A percentile compares a stretch with the other conserved stretches of the same genome.
phyloP scores from a whole-genome alignment of 2,329 filamentous ascomycete genomes.

The Leptographium wingfieldii region DNA sequence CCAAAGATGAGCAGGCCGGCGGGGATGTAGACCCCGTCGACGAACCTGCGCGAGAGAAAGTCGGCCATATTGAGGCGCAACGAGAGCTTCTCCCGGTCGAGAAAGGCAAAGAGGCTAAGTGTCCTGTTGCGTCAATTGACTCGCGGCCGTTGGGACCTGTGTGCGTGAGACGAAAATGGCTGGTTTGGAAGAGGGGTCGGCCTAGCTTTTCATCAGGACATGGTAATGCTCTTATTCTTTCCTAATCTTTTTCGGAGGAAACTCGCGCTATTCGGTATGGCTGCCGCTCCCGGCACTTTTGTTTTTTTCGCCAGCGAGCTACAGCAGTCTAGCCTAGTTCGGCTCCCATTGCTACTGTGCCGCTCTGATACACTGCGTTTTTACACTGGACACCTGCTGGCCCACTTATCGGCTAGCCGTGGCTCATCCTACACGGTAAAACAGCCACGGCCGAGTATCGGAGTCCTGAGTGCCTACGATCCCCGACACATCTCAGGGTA shows the following conservation, averaged over 20 bases:
- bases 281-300: not conserved
- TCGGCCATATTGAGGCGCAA: slow-evolving; percentile 21
- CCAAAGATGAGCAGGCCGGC: slow-evolving; percentile 67
- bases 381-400: not conserved
- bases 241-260: not conserved
- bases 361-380: too few relatives aligned
- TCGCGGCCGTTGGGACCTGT: not conserved
- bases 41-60: slow-evolving; percentile 47
- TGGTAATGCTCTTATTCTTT: not conserved
- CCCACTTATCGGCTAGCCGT: not conserved
- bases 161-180: not conserved
- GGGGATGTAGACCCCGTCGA: slow-evolving; percentile 75
- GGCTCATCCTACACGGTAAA: not conserved
- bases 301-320: not conserved
- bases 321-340: too few relatives aligned
- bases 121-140: not conserved
- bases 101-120: not conserved
- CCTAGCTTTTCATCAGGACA: not conserved
- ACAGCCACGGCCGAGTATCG: not conserved
- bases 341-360: too few relatives aligned
- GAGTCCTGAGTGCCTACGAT: not conserved
- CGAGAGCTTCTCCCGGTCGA: not conserved
- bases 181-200: not conserved
- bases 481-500: not conserved
- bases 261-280: not conserved